Conservation (phyloP, 441 rosid species). For the Populus hybrid region DNA sequence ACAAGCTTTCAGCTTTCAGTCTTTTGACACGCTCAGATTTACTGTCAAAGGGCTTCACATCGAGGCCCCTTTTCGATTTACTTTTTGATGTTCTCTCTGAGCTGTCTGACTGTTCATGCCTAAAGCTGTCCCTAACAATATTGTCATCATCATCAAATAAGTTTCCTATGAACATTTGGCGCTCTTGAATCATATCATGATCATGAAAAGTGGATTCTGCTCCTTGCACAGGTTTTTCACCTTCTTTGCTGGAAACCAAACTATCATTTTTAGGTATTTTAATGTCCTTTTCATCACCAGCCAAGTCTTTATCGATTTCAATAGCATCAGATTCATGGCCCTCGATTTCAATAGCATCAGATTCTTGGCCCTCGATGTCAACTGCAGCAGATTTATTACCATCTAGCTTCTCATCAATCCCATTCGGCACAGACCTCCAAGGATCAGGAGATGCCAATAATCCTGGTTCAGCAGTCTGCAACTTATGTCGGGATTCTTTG, state of each 20-base stretch:
- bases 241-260: constrained; percentile 28
- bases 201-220: too few species aligned
- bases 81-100: too few species aligned
- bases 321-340: constrained; percentile 44
- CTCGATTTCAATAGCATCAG: constrained; percentile 37
- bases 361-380: constrained; percentile 54
- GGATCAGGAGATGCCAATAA: constrained; percentile 31
- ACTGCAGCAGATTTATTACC: constrained; percentile 45
- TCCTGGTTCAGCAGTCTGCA: constrained; percentile 38
- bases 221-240: constrained; percentile 39
- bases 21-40: too few species aligned
- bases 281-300: constrained; percentile 52
- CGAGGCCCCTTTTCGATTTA: too few species aligned
- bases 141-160: too few species aligned
- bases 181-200: too few species aligned
- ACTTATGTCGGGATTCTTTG: constrained; percentile 43
- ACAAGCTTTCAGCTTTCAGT: too few species aligned
- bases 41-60: too few species aligned
- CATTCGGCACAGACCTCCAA: constrained; percentile 34
- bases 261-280: constrained; percentile 37
- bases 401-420: constrained; percentile 41
- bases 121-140: too few species aligned
- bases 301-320: constrained; percentile 57
- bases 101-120: too few species aligned
- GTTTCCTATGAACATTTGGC: too few species aligned